Conservation (phyloP, 2,329 filamentous ascomycete species). For the Sarocladium kiliense region DNA sequence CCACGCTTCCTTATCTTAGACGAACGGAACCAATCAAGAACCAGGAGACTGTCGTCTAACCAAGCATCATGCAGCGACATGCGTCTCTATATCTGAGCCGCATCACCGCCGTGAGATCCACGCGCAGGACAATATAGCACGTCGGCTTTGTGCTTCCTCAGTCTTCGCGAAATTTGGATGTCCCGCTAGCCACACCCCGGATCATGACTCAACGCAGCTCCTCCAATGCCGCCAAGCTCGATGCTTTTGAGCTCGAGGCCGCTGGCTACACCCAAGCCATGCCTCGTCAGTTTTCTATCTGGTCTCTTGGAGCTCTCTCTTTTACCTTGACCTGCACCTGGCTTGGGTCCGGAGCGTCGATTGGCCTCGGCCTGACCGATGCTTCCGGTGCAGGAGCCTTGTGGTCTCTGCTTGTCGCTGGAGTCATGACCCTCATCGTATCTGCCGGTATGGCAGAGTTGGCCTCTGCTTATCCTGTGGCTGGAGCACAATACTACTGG, state of each 20-base stretch:
- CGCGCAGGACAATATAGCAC: background rate
- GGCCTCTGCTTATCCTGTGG: conserved; percentile 20
- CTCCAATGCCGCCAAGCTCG: background rate
- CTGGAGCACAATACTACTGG: conserved; percentile 3
- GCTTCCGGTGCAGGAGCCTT: conserved; percentile 14
- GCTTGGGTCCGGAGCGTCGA: conserved; percentile 16
- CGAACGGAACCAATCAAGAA: too few species aligned
- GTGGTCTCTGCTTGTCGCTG: conserved; percentile 14
- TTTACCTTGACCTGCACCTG: conserved; percentile 18
- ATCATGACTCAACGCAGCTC: background rate
- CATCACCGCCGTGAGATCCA: background rate
- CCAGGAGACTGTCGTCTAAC: too few species aligned
- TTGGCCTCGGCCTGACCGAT: conserved; percentile 16
- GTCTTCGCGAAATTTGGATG: background rate
- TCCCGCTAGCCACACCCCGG: too few species aligned
- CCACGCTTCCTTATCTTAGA: too few species aligned
- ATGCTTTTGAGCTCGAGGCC: conserved; percentile 16
- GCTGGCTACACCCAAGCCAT: conserved; percentile 17
- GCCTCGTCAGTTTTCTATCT: conserved; percentile 18
- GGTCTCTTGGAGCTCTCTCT: conserved; percentile 14
- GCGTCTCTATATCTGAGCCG: background rate
- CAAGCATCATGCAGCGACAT: background rate
- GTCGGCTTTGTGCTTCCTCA: background rate
- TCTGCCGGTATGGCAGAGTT: conserved; percentile 22
- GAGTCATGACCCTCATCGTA: conserved; percentile 13